Percentiles rank a stretch among this genome's conserved stretches.
These are phyloP conservation scores for Xylaria flabelliformis DNA, from an alignment of 495 filamentous ascomycete species.

Conservation along the genomic window DNA sequence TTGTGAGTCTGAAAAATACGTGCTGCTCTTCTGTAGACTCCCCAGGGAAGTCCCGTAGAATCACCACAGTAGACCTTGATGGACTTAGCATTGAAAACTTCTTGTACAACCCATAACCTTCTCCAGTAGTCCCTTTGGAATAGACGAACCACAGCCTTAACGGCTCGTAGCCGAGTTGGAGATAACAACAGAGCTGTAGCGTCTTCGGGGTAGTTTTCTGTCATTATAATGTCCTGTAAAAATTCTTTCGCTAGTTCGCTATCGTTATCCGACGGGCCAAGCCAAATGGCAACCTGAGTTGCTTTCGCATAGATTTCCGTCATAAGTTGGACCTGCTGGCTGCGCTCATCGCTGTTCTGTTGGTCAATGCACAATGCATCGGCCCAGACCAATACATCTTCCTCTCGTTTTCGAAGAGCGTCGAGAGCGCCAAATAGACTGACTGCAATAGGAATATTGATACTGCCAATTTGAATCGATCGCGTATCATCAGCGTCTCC, in stretches of 20 bases:
- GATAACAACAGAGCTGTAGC: background rate
- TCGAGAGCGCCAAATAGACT: slow-evolving; percentile 34
- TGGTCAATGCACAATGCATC: slow-evolving; percentile 46
- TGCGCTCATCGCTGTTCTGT: slow-evolving; percentile 27
- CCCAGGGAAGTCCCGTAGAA: slow-evolving; percentile 26
- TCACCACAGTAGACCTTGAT: slow-evolving; percentile 40
- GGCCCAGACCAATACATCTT: slow-evolving; percentile 24
- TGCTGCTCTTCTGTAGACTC: background rate
- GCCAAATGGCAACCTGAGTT: slow-evolving; percentile 46
- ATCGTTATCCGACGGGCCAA: slow-evolving; percentile 38
- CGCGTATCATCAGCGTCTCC: slow-evolving; percentile 1
- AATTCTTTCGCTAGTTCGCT: slow-evolving; percentile 28
- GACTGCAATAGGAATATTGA: slow-evolving; percentile 25
- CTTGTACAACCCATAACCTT: slow-evolving; percentile 44
- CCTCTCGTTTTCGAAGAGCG: slow-evolving; percentile 24
- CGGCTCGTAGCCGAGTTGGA: background rate
- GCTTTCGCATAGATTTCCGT: slow-evolving; percentile 45
- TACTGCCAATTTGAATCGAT: background rate
- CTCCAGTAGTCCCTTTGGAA: slow-evolving; percentile 46
- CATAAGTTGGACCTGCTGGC: slow-evolving; percentile 38
- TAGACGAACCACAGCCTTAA: slow-evolving; percentile 35
- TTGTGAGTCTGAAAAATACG: background rate
- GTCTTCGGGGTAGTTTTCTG: background rate
- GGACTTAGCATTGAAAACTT: slow-evolving; percentile 36
- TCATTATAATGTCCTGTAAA: background rate